These are phyloP conservation scores for Leccinum variicolor DNA, from an alignment of 768 basidiomycete genomes.

Conservation along the genomic window DNA sequence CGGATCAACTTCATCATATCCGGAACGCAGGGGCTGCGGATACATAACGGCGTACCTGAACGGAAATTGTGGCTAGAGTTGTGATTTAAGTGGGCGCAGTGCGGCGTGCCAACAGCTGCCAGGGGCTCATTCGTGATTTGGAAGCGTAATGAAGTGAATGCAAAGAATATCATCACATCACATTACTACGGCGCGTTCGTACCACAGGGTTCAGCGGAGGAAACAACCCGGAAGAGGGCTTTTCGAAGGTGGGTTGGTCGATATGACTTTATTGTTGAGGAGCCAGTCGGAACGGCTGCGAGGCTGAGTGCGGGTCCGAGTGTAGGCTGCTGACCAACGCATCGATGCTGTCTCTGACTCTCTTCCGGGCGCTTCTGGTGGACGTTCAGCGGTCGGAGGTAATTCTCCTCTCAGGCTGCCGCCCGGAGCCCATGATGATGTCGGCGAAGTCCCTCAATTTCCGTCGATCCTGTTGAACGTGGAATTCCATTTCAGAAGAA, in stretches of 20 bases:
- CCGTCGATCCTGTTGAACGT: not conserved
- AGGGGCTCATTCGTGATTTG: conserved; percentile 38
- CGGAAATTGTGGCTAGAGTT: conserved; percentile 14
- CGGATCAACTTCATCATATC: conserved; percentile 14
- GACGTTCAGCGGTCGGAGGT: conserved; percentile 46
- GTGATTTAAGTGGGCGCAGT: conserved; percentile 40
- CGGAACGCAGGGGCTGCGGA: not conserved
- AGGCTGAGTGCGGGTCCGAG: conserved; percentile 37
- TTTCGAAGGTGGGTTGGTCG: not conserved
- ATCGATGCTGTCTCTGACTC: conserved; percentile 34
- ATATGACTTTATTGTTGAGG: conserved; percentile 1
- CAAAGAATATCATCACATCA: conserved; percentile 34
- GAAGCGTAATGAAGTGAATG: conserved; percentile 31
- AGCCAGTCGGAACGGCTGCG: conserved; percentile 18
- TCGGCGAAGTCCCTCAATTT: conserved; percentile 28
- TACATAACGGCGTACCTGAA: not conserved
- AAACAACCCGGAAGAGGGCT: not conserved
- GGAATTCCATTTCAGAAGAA: conserved; percentile 6
- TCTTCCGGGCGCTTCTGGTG: conserved; percentile 43
- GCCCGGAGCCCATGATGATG: conserved; percentile 37
- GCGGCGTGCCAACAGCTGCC: conserved; percentile 19
- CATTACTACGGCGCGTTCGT: conserved; percentile 26
- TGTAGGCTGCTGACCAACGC: conserved; percentile 45
- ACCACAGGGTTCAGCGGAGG: conserved; percentile 29
- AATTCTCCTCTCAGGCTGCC: conserved; percentile 41